Conservation (phyloP, 352 stramenopile species). For the Achlya hypogyna region DNA sequence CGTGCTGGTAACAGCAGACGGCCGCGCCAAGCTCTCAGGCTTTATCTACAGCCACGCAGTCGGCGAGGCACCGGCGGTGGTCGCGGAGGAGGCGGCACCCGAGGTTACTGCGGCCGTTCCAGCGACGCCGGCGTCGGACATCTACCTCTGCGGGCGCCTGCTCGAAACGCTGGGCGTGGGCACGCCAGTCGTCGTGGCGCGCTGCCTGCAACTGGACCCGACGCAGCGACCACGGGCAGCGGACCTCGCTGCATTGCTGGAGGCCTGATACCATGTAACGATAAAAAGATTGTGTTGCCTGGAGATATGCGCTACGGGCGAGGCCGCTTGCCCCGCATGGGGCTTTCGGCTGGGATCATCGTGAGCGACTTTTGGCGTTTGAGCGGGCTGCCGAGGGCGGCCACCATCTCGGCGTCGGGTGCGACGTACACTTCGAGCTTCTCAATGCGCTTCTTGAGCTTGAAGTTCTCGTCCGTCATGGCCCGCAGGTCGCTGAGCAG, state of each 20-base stretch:
- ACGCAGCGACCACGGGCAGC: too few relatives aligned
- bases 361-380: not conserved
- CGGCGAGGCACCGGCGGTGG: not conserved
- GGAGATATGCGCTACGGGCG: not conserved
- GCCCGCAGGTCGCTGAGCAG: conserved; percentile 56
- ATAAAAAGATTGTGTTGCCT: too few relatives aligned
- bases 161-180: not conserved
- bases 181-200: not conserved
- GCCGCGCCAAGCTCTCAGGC: not conserved
- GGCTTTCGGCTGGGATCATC: not conserved
- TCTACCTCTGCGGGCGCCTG: not conserved
- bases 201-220: not conserved
- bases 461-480: conserved; percentile 53
- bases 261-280: not conserved
- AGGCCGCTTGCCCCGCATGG: not conserved
- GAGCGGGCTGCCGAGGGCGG: not conserved
- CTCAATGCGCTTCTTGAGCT: conserved; percentile 37
- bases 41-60: not conserved
- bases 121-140: not conserved
- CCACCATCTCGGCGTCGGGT: not conserved
- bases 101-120: not conserved
- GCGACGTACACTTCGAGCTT: conserved; percentile 28
- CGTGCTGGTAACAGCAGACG: not conserved
- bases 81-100: not conserved
- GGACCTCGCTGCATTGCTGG: too few relatives aligned